Evolutionary conservation across 805 yeast genomes (phyloP).

Genomic region (Yarrowia deformans): DNA sequence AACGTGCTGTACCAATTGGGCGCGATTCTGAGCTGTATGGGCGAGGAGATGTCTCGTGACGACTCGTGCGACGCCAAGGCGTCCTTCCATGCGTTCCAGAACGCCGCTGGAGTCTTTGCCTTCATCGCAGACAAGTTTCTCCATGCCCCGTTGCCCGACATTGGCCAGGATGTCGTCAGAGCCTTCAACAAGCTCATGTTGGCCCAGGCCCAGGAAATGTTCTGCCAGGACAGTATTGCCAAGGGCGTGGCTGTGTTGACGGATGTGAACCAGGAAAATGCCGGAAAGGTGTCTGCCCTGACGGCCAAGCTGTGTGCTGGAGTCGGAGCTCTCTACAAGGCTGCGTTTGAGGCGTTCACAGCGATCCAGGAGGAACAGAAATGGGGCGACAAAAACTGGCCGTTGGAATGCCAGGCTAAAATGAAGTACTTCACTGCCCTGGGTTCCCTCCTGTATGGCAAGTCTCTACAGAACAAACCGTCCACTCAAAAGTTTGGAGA

Average conservation of each 20-base stretch:
- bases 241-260: constrained; percentile 50
- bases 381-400: constrained; percentile 61
- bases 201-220: constrained; percentile 90
- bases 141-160: constrained; percentile 86
- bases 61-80: constrained; percentile 58
- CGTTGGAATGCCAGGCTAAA: constrained; percentile 60
- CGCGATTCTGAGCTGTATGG: constrained; percentile 61
- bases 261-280: constrained; percentile 24
- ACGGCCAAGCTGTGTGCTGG: constrained; percentile 78
- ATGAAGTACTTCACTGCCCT: constrained; percentile 63
- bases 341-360: constrained; percentile 56
- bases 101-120: constrained; percentile 78
- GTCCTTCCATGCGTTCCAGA: constrained; percentile 69
- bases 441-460: constrained; percentile 66
- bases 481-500: constrained; percentile 69
- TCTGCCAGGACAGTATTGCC: constrained; percentile 52
- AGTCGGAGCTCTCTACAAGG: constrained; percentile 62
- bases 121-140: constrained; percentile 80
- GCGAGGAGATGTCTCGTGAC: constrained; percentile 43
- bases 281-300: constrained; percentile 57
- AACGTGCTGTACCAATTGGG: constrained; percentile 80
- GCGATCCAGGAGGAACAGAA: constrained; percentile 47
- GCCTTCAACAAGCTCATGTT: constrained; percentile 71
- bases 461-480: constrained; percentile 55
- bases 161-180: constrained; percentile 69